Base-by-base conservation (phyloP, 1,139 yeast genomes). In the Diutina catenulata region DNA sequence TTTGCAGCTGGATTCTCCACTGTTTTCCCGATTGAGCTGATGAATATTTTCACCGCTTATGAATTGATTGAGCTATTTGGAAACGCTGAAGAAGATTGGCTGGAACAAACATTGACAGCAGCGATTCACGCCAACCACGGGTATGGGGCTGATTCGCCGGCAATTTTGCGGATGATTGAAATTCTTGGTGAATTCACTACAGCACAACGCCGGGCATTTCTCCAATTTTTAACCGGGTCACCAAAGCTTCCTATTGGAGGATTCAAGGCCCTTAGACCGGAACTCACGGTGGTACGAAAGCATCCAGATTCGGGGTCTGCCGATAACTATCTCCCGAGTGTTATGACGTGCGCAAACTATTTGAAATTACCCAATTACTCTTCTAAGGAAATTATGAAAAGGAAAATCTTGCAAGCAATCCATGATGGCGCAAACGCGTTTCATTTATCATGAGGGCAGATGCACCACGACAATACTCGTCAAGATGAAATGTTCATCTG, bases 341-440 rank as follows among this genome's bases (percentile, higher is more conserved):
- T 91, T 3, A 91, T 91, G 98, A 91, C 98, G 0, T 91, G 98
- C 63, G 97, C 94, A 5, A 91, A 91, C 55, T 91, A 91, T 52
- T 68, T 91, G 46, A 91, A 91, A 56, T 61, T 91, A 22, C 98
- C 98, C 2, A 74, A 80, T 44, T 91, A 91, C 52, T 70, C 86
- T 2, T 62, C 73, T 22, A 68, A 67, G 43, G 76, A 65, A 23
- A 58, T 83, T 1, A 69, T 91, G 77, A 63, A 57, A 41, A 52
- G 64, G 29, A 67, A 80, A 41, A 57, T 91, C 10, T 43, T 60
- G 19, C 80, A 75, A 42, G 96, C 98, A 0, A 74, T 87, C 49
- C 64, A 64, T 19, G 97, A 88, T 49, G 98, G 98, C 22, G 81
- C 91, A 1, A 93, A 87, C 18, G 86, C 94, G 2, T 91, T 91